phyloP scores from a whole-genome alignment of 1,284 basidiomycete species.

The Ceratobasidium sp. region DNA sequence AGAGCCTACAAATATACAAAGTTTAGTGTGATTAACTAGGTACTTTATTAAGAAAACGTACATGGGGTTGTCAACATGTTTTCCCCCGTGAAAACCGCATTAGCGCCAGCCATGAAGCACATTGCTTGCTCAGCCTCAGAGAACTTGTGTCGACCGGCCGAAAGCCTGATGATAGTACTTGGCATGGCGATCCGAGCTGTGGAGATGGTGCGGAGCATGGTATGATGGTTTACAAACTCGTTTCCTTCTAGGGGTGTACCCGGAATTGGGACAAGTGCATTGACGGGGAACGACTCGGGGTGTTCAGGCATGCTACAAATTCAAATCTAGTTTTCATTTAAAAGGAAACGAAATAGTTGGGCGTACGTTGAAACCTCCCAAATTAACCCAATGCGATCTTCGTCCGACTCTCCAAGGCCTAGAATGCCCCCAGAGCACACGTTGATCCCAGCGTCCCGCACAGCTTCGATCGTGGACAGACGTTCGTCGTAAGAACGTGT shows the following conservation, averaged over 20 bases:
- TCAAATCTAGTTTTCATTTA: slow-evolving; percentile 9
- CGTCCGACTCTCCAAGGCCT: slow-evolving; percentile 91
- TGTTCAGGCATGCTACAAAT: slow-evolving; percentile 85
- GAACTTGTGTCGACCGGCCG: slow-evolving; percentile 92
- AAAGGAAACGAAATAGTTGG: slow-evolving; percentile 1
- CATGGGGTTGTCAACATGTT: slow-evolving; percentile 97
- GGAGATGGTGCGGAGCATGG: slow-evolving; percentile 91
- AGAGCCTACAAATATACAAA: slow-evolving; percentile 62
- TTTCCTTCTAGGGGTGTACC: slow-evolving; percentile 67
- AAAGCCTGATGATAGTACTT: slow-evolving; percentile 92
- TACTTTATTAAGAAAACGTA: slow-evolving; percentile 57
- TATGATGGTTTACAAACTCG: slow-evolving; percentile 75
- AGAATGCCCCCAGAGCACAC: slow-evolving; percentile 98
- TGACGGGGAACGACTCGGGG: slow-evolving; percentile 98
- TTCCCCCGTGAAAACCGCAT: slow-evolving; percentile 98
- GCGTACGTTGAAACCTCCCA: slow-evolving; percentile 90
- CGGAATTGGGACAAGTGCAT: slow-evolving; percentile 80
- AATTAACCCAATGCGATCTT: slow-evolving; percentile 93
- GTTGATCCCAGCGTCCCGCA: slow-evolving; percentile 94
- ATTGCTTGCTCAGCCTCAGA: slow-evolving; percentile 94
- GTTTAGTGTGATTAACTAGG: slow-evolving; percentile 41
- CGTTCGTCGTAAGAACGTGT: slow-evolving; percentile 95
- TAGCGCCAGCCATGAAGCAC: slow-evolving; percentile 98
- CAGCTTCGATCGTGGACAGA: slow-evolving; percentile 87
- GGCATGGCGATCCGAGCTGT: slow-evolving; percentile 95